phyloP scores from a whole-genome alignment of 2,329 filamentous ascomycete genomes.

The Sporothrix globosa region DNA sequence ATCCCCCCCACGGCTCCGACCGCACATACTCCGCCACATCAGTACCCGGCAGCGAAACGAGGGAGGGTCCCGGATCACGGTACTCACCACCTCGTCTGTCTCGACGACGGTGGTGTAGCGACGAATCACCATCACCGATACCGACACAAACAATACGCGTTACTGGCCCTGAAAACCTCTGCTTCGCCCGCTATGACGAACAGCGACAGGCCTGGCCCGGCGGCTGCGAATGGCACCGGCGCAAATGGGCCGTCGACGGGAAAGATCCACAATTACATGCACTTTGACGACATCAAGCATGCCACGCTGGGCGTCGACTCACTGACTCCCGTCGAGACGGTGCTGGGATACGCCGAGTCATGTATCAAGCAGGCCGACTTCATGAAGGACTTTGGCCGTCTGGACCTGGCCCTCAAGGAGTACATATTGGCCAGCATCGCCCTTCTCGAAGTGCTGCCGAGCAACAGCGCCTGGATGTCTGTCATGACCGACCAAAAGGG shows the following conservation, averaged over 20 bases:
- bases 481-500: constrained; percentile 60
- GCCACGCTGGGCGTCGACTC: constrained; percentile 49
- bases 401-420: constrained; percentile 77
- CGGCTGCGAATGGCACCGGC: constrained; percentile 19
- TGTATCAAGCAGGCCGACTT: constrained; percentile 64
- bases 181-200: constrained; percentile 7
- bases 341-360: constrained; percentile 58
- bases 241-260: not conserved
- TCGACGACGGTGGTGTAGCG: constrained; percentile 32
- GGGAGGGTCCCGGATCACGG: not conserved
- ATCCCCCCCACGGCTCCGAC: not conserved
- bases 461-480: constrained; percentile 72
- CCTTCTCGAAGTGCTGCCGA: constrained; percentile 73
- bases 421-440: constrained; percentile 84
- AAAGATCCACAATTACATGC: constrained; percentile 30
- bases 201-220: constrained; percentile 22
- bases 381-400: constrained; percentile 64
- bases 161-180: not conserved
- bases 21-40: not conserved
- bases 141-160: not conserved
- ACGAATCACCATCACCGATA: not conserved
- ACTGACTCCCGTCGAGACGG: constrained; percentile 55
- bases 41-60: constrained; percentile 1
- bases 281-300: constrained; percentile 36
- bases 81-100: constrained; percentile 31